These are phyloP conservation scores for Starmerella kuoi DNA, from an alignment of 805 yeast genomes.

Conservation along the genomic window DNA sequence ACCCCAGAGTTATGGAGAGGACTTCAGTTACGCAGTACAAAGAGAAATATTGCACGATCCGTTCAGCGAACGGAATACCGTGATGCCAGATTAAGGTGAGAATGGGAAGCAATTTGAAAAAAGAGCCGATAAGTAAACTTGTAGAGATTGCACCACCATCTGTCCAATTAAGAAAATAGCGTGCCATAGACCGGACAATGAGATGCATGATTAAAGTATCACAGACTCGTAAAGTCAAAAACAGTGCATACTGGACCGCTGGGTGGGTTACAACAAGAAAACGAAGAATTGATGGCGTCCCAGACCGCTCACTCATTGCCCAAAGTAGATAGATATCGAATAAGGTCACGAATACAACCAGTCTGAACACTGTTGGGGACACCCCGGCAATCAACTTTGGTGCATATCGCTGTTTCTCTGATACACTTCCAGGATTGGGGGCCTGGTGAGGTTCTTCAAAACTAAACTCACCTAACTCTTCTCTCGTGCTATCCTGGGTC, in stretches of 20 bases:
- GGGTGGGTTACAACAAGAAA: conserved; percentile 26
- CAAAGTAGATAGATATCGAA: conserved; percentile 85
- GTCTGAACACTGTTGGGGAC: conserved; percentile 1
- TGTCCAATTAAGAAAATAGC: conserved; percentile 29
- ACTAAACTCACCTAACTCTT: not conserved
- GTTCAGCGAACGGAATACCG: conserved; percentile 58
- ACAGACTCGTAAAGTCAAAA: conserved; percentile 28
- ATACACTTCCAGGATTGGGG: not conserved
- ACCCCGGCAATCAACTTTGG: not conserved
- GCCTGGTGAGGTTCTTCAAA: not conserved
- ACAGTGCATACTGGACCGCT: conserved; percentile 30
- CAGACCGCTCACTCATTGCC: conserved; percentile 72
- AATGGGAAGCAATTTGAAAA: conserved; percentile 76
- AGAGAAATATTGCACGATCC: conserved; percentile 48
- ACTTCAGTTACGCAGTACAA: conserved; percentile 57
- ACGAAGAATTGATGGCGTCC: conserved; percentile 20
- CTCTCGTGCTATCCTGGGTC: not conserved
- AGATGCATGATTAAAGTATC: conserved; percentile 30
- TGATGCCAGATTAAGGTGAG: conserved; percentile 95
- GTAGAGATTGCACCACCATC: conserved; percentile 41
- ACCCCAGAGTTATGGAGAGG: conserved; percentile 34
- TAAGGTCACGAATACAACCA: conserved; percentile 47
- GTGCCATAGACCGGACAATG: conserved; percentile 30
- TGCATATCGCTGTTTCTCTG: not conserved
- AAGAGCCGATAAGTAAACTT: conserved; percentile 62